Conservation (phyloP, 768 basidiomycete species). For the Pisolithus sp. region DNA sequence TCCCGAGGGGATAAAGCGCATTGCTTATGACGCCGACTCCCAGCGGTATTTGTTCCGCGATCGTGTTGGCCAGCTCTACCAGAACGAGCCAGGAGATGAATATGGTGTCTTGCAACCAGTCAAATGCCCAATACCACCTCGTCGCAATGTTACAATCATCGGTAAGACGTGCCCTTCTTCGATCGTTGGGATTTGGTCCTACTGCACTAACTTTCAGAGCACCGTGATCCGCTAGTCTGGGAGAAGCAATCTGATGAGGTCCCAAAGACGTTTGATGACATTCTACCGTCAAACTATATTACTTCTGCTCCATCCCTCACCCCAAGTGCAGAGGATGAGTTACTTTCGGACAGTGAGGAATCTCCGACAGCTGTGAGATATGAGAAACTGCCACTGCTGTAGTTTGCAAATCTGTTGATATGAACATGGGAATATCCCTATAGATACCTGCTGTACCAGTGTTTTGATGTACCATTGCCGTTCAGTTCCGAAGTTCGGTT, state of each 20-base stretch:
- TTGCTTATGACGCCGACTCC: constrained; percentile 50
- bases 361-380: too few species aligned
- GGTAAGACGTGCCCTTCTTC: constrained; percentile 18
- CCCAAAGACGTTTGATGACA: constrained; percentile 39
- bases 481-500: too few species aligned
- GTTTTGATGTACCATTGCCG: too few species aligned
- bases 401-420: too few species aligned
- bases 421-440: too few species aligned
- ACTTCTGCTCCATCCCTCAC: constrained; percentile 33
- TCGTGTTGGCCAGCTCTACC: constrained; percentile 37
- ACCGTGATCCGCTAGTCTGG: constrained; percentile 20
- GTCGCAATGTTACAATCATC: constrained; percentile 21
- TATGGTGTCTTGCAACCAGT: constrained; percentile 42
- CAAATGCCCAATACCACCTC: constrained; percentile 14
- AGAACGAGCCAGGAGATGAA: constrained; percentile 36
- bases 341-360: neutral
- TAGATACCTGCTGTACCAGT: too few species aligned
- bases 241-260: constrained; percentile 16
- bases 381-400: too few species aligned
- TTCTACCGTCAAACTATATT: constrained; percentile 42
- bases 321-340: neutral
- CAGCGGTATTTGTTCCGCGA: constrained; percentile 47
- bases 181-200: constrained; percentile 4
- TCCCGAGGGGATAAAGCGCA: constrained; percentile 40
- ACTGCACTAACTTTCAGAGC: constrained; percentile 13